Evolutionary conservation across 2,329 filamentous ascomycete genomes (phyloP).

Genomic region (Monilinia fructigena): DNA sequence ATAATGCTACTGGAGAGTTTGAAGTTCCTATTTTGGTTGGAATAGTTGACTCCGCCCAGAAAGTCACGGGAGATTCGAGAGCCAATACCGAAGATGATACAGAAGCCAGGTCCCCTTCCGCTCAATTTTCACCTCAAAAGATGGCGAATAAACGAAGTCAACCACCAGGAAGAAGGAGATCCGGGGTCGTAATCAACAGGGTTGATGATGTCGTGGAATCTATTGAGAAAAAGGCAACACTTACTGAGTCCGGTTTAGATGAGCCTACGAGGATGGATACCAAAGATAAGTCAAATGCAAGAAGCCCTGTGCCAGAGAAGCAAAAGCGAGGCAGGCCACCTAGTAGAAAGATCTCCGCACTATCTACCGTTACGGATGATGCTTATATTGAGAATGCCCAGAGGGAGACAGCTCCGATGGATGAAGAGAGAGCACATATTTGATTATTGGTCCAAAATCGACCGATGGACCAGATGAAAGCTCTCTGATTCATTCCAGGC

Average conservation of each 20-base stretch:
- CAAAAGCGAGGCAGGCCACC: background rate
- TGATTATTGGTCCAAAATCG: background rate
- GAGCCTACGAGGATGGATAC: background rate
- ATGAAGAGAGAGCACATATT: background rate
- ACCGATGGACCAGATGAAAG: background rate
- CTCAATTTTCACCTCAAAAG: background rate
- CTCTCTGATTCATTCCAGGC: background rate
- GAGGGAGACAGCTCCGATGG: background rate
- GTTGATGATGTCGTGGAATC: background rate
- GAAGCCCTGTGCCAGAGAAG: background rate
- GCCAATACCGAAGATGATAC: background rate
- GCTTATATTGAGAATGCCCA: background rate
- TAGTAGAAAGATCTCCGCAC: background rate
- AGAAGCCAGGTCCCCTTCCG: background rate
- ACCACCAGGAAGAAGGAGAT: slow-evolving; percentile 4
- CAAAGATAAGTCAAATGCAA: background rate
- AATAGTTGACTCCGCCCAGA: background rate
- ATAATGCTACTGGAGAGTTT: background rate
- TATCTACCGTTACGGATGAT: background rate
- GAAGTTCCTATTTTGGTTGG: background rate
- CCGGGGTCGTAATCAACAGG: background rate
- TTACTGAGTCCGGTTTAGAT: background rate
- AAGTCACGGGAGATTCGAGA: background rate
- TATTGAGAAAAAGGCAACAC: background rate
- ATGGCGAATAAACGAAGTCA: background rate